Evolutionary conservation across 371 early-diverging fungal genomes (phyloP).

Genomic region (Ordospora colligata): DNA sequence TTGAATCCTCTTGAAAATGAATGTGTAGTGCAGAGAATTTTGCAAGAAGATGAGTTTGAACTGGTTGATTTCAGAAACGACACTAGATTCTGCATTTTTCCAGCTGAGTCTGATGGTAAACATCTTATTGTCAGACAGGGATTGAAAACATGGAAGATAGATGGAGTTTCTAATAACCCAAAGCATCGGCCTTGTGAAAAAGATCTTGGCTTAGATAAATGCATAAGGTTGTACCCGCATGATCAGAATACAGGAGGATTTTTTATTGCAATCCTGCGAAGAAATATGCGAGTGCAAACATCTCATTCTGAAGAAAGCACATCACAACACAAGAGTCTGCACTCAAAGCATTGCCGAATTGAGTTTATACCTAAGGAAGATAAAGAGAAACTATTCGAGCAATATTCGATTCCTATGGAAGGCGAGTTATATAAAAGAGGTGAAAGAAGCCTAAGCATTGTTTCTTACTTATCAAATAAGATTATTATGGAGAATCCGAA

Average conservation of each 20-base stretch:
- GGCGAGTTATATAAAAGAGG: neutral
- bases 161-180: constrained; percentile 62
- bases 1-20: constrained; percentile 74
- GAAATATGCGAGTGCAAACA: constrained; percentile 60
- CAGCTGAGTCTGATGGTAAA: neutral
- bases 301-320: neutral
- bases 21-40: constrained; percentile 50
- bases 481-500: constrained; percentile 24
- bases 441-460: constrained; percentile 4
- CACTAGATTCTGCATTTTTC: neutral
- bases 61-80: constrained; percentile 31
- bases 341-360: too few relatives aligned
- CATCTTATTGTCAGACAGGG: constrained; percentile 65
- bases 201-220: constrained; percentile 68
- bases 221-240: constrained; percentile 84
- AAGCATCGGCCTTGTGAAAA: constrained; percentile 62
- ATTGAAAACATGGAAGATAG: constrained; percentile 61
- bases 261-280: constrained; percentile 90
- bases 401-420: neutral
- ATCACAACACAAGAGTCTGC: neutral
- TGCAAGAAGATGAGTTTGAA: constrained; percentile 37
- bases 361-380: neutral
- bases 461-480: neutral
- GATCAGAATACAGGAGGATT: constrained; percentile 95
- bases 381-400: neutral